Evolutionary conservation across 2,329 filamentous ascomycete genomes (phyloP).

Genomic region (Fusarium proliferatum): DNA sequence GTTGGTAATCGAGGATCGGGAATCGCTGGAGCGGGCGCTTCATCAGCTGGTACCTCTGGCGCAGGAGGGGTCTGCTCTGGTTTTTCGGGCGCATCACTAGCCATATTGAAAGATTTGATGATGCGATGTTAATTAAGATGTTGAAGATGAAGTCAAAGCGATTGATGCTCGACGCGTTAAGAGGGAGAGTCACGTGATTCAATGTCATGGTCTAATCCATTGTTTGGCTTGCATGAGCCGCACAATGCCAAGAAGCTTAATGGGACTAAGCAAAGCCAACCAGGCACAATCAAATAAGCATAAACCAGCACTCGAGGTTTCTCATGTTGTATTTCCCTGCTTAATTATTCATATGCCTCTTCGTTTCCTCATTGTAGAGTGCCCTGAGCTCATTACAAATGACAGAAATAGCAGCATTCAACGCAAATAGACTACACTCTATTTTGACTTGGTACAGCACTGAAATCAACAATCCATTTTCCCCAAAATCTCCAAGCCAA

Average conservation of each 20-base stretch:
- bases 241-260: constrained; percentile 20
- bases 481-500: constrained; percentile 40
- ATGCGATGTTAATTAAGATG: constrained; percentile 24
- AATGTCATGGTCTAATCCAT: constrained; percentile 18
- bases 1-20: constrained; percentile 75
- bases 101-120: constrained; percentile 47
- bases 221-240: constrained; percentile 1
- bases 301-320: background rate
- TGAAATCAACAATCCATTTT: constrained; percentile 30
- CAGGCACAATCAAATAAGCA: constrained; percentile 2
- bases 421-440: constrained; percentile 36
- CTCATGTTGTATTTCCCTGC: background rate
- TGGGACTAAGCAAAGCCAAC: constrained; percentile 3
- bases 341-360: constrained; percentile 8
- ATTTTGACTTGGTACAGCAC: constrained; percentile 38
- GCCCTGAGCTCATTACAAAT: background rate
- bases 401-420: constrained; percentile 13
- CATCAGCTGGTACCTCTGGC: constrained; percentile 45
- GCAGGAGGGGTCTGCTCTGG: constrained; percentile 45
- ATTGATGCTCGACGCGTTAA: constrained; percentile 29
- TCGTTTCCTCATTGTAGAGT: background rate
- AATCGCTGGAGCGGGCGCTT: constrained; percentile 57
- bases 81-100: constrained; percentile 51
- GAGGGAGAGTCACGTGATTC: constrained; percentile 38
- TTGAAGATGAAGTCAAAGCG: constrained; percentile 14